Percentiles rank a stretch among this genome's conserved stretches.
Evolutionary conservation across 2,329 filamentous ascomycete species (phyloP).

Genomic region (Alternaria arborescens): DNA sequence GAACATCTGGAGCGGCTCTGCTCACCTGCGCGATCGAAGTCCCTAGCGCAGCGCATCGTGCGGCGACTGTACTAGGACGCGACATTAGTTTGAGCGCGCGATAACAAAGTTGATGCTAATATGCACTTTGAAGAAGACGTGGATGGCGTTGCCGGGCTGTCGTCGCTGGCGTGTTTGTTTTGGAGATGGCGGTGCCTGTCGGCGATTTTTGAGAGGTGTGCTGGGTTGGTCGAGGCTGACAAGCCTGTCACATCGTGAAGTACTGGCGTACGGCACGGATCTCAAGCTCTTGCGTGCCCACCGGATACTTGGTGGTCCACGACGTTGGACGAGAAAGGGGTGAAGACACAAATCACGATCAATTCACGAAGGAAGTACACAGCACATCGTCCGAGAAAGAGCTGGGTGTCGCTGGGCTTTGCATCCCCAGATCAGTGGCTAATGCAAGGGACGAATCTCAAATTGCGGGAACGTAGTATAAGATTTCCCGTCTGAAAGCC

Average conservation of each 20-base stretch:
- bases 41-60: constrained; percentile 45
- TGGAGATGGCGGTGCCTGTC: constrained; percentile 1
- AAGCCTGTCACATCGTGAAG: constrained; percentile 18
- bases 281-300: constrained; percentile 18
- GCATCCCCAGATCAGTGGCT: constrained; percentile 8
- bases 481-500: constrained; percentile 20
- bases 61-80: constrained; percentile 40
- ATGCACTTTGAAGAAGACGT: constrained; percentile 9
- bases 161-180: constrained; percentile 4
- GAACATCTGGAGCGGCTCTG: constrained; percentile 14
- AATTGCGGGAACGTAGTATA: constrained; percentile 5
- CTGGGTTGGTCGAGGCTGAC: constrained; percentile 16
- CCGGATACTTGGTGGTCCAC: constrained; percentile 12
- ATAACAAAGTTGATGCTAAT: constrained; percentile 2
- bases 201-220: constrained; percentile 1
- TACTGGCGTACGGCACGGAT: constrained; percentile 19
- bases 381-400: neutral
- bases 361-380: constrained; percentile 3
- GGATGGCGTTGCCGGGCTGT: neutral
- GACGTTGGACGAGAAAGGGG: constrained; percentile 7
- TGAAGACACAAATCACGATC: neutral
- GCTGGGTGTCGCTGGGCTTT: constrained; percentile 1
- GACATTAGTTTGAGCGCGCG: constrained; percentile 29
- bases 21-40: constrained; percentile 41
- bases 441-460: constrained; percentile 9